Percentiles rank a stretch among this genome's conserved stretches.
Conservation (phyloP, 2,329 filamentous ascomycete genomes). For the Chrysoporthe austroafricana region DNA sequence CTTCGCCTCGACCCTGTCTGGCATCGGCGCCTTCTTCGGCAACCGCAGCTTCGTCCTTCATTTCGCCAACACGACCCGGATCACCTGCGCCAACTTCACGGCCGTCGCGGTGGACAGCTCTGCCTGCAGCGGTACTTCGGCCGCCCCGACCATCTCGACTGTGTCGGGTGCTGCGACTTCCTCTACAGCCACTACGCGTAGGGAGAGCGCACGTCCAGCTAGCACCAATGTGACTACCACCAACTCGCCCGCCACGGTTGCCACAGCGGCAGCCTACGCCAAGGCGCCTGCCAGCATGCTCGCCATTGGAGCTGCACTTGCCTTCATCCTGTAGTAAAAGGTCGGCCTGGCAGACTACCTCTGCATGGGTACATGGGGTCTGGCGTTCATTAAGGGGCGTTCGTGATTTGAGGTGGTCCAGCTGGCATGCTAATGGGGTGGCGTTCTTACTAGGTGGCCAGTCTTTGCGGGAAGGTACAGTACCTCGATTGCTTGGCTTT, state of each 20-base stretch:
- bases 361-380: neutral
- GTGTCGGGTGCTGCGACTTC: neutral
- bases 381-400: neutral
- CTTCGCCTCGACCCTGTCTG: slow-evolving; percentile 58
- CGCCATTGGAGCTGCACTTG: slow-evolving; percentile 20
- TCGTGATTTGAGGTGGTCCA: neutral
- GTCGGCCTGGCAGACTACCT: neutral
- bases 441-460: neutral
- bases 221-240: slow-evolving; percentile 14
- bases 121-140: slow-evolving; percentile 16
- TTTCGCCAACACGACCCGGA: slow-evolving; percentile 65
- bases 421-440: neutral
- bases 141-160: slow-evolving; percentile 12
- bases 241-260: slow-evolving; percentile 5
- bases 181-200: slow-evolving; percentile 1
- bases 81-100: slow-evolving; percentile 67
- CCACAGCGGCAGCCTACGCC: slow-evolving; percentile 15
- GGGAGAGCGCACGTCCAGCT: slow-evolving; percentile 9
- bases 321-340: slow-evolving; percentile 16
- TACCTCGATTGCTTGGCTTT: neutral
- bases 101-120: slow-evolving; percentile 33
- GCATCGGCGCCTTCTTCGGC: slow-evolving; percentile 62
- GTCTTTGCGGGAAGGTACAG: neutral
- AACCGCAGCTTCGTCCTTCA: slow-evolving; percentile 69
- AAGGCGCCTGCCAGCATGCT: slow-evolving; percentile 18